phyloP scores from a whole-genome alignment of 345 rosid species.

The Rhizophora apiculata region DNA sequence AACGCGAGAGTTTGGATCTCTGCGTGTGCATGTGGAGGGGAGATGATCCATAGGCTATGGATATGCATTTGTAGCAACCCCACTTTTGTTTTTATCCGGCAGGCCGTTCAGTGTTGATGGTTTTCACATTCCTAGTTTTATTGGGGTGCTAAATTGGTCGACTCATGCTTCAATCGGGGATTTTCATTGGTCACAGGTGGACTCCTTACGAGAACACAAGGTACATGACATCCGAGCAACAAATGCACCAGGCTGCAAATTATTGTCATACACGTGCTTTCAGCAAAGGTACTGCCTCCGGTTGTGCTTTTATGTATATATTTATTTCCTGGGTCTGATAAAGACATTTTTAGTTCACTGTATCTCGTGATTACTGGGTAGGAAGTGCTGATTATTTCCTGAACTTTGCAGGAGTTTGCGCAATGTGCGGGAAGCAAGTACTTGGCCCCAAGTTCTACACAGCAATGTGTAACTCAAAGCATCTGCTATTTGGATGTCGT shows the following conservation, averaged over 20 bases:
- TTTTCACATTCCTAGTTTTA: too few species aligned
- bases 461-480: constrained; percentile 59
- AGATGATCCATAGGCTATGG: too few species aligned
- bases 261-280: constrained; percentile 98
- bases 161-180: not conserved
- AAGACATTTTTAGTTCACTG: not conserved
- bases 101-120: too few species aligned
- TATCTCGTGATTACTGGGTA: not conserved
- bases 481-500: not conserved
- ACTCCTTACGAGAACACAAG: constrained; percentile 76
- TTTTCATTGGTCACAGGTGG: constrained; percentile 56
- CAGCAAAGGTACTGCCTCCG: constrained; percentile 58
- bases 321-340: not conserved
- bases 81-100: too few species aligned
- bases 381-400: constrained; percentile 13
- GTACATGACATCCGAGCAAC: constrained; percentile 94
- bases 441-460: constrained; percentile 87
- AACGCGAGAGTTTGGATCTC: not conserved
- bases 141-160: not conserved
- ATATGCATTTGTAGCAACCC: too few species aligned
- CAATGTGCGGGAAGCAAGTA: constrained; percentile 98
- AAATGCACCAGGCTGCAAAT: constrained; percentile 93
- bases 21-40: too few species aligned
- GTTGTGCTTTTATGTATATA: not conserved
- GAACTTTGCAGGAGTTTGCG: constrained; percentile 70